These are phyloP conservation scores for Pyrrhoderma lamaoense DNA, from an alignment of 1,284 basidiomycete species.

Conservation along the genomic window DNA sequence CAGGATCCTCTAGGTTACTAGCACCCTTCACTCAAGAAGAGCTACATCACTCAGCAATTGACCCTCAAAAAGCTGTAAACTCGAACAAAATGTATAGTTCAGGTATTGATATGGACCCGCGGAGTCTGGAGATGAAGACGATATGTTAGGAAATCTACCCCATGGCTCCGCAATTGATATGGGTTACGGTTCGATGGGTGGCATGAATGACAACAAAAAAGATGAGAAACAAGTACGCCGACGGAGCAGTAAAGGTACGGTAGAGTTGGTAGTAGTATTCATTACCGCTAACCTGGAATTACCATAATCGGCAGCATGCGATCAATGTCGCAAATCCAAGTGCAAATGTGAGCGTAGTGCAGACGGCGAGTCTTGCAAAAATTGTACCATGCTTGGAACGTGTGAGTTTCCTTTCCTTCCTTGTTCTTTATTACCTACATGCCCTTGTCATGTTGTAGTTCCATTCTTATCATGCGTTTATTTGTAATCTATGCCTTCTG, in stretches of 20 bases:
- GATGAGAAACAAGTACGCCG: conserved; percentile 50
- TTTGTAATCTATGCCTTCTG: not conserved
- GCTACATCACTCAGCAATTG: not conserved
- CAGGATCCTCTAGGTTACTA: not conserved
- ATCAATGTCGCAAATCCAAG: conserved; percentile 32
- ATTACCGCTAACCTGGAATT: conserved; percentile 1
- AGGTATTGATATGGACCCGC: conserved; percentile 7
- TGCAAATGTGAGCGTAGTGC: conserved; percentile 30
- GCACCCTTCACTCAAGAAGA: not conserved
- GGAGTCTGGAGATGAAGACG: conserved; percentile 14
- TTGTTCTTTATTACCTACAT: not conserved
- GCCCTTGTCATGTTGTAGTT: not conserved
- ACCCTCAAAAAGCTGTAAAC: not conserved
- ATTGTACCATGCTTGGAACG: conserved; percentile 25
- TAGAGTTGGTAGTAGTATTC: not conserved
- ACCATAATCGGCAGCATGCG: conserved; percentile 21
- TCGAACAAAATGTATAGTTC: conserved; percentile 6
- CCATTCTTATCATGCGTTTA: too few relatives aligned
- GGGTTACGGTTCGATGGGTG: not conserved
- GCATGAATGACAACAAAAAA: conserved; percentile 18
- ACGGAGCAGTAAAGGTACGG: conserved; percentile 59
- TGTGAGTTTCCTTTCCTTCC: conserved; percentile 7
- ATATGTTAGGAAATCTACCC: conserved; percentile 3
- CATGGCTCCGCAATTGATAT: not conserved
- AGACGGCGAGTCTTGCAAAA: conserved; percentile 24